Conservation (phyloP, 306 rosid species). For the Phaseolus lunatus region DNA sequence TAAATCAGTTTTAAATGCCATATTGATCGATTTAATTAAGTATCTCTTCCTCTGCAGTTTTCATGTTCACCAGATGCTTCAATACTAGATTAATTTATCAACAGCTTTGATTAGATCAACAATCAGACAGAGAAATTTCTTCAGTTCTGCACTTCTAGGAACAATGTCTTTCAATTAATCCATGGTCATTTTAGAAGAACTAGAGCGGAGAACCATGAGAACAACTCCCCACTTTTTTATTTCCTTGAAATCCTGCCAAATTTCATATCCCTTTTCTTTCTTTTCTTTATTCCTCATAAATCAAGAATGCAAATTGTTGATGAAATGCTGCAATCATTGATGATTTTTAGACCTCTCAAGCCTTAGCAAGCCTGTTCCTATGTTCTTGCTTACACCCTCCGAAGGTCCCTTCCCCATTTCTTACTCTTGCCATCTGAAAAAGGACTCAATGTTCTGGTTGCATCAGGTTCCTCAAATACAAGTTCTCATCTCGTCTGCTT, state of each 20-base stretch:
- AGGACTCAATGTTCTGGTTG: not conserved
- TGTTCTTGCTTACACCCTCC: constrained; percentile 49
- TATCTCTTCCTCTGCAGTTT: constrained; percentile 38
- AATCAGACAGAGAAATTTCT: constrained; percentile 40
- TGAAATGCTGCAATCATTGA: constrained; percentile 63
- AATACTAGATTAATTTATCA: not conserved
- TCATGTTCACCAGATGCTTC: constrained; percentile 1
- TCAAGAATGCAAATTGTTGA: constrained; percentile 56
- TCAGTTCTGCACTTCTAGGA: constrained; percentile 27
- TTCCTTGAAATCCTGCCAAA: constrained; percentile 53
- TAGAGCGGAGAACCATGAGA: constrained; percentile 43
- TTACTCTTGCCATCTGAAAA: not conserved
- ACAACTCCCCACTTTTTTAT: constrained; percentile 66
- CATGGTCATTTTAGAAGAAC: constrained; percentile 38
- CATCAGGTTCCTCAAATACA: not conserved
- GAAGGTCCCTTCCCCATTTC: not conserved
- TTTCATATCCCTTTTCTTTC: constrained; percentile 72
- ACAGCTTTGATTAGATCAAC: constrained; percentile 46
- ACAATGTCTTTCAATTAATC: constrained; percentile 42
- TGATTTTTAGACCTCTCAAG: constrained; percentile 56
- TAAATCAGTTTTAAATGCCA: not conserved
- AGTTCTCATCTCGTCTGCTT: not conserved
- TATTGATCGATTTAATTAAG: constrained; percentile 18
- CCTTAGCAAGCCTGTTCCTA: constrained; percentile 46
- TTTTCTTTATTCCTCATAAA: constrained; percentile 50